Base-by-base conservation (phyloP, 2,329 filamentous ascomycete species). In the Aspergillus hiratsukae region DNA sequence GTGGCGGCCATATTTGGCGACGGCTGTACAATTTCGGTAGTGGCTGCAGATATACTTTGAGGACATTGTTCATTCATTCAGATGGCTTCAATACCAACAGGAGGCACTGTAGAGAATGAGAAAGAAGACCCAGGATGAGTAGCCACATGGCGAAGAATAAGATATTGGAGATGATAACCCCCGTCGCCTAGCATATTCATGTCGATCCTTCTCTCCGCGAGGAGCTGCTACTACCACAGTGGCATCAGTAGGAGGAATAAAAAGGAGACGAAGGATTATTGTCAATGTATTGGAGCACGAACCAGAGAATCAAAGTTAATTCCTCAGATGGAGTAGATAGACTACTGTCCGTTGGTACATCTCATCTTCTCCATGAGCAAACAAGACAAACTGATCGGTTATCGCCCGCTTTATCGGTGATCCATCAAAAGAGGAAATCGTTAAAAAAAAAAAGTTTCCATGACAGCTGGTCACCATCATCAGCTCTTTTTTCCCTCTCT, bases 321-420 rank as follows among this genome's bases (percentile, higher is more conserved):
- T 25, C 10, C 43, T 46, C n/a, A 11, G 43, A 46, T 46, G 19
- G 14, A 43, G 8, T 23, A 46, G 4, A 23, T 23, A 23, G 23
- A 23, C n/a, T 23, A 23, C 23, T 46, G 23, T 27, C 23, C 21
- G 21, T 23, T 27, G 25, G 43, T 46, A 17, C 3, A 37, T 7
- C 31, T 17, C 31, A 27, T 25, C 17, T 35, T 35, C 31, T 11
- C 14, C 46, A 46, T 19, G 29, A 23, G 4, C 70, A 73, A 73
- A 73, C 71, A 65, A 31, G 68, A 64, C 71, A 73, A 73, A 72
- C 69, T 55, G 37, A 14, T 19, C 58, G 57, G 65, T 70, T 62
- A 64, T 64, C 61, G 54, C 52, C 41, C 35, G 45, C 57, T 62
- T 66, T 64, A 63, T 66, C 63, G 50, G 57, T 58, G 51, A 60